phyloP scores from a whole-genome alignment of 2,329 filamentous ascomycete species.

The Ceratocystis alfenasii region DNA sequence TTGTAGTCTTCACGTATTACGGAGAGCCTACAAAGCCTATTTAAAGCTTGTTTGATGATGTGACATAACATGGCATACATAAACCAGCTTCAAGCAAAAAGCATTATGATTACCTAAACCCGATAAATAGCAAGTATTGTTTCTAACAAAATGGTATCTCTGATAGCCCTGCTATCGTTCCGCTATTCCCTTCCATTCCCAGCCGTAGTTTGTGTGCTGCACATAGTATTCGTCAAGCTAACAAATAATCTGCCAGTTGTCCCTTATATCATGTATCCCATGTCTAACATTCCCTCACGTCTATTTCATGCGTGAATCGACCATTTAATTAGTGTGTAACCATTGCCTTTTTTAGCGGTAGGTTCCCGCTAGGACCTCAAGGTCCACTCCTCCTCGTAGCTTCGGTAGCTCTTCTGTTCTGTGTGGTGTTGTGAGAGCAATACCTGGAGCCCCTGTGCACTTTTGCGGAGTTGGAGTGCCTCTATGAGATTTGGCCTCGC shows the following conservation, averaged over 20 bases:
- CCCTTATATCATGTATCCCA: background rate
- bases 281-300: background rate
- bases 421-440: background rate
- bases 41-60: too few species aligned
- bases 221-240: background rate
- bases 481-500: background rate
- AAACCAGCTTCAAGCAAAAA: background rate
- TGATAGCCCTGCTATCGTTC: background rate
- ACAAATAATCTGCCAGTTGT: too few species aligned
- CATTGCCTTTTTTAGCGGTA: constrained; percentile 11
- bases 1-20: too few species aligned
- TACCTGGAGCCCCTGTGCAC: background rate
- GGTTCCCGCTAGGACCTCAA: constrained; percentile 13
- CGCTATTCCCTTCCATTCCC: background rate
- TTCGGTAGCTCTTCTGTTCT: background rate
- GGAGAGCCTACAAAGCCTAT: too few species aligned
- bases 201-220: background rate
- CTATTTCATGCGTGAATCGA: background rate
- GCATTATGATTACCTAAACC: background rate
- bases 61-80: background rate
- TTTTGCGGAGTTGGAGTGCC: background rate
- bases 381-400: constrained; percentile 14
- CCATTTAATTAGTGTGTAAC: background rate
- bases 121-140: background rate
- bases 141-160: background rate